phyloP scores from a whole-genome alignment of 345 rosid species.

The Melastoma malabathricum region DNA sequence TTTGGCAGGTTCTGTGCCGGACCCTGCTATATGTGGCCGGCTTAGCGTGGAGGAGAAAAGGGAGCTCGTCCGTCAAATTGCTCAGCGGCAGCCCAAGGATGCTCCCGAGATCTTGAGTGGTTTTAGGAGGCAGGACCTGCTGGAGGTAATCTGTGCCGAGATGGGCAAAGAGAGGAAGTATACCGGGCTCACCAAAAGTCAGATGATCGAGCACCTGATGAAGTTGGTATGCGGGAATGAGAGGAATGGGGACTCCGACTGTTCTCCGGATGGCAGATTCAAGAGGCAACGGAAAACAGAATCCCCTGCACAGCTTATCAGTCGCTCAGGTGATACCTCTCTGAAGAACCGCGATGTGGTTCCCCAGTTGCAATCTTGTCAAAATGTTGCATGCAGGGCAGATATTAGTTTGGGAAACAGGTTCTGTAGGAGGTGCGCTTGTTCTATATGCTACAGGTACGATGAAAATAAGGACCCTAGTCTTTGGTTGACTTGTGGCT shows the following conservation, averaged over 20 bases:
- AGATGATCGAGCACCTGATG: slow-evolving; percentile 64
- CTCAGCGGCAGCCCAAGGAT: slow-evolving; percentile 33
- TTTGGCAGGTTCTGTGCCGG: slow-evolving; percentile 35
- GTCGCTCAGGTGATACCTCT: background rate
- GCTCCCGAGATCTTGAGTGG: slow-evolving; percentile 58
- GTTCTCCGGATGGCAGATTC: slow-evolving; percentile 1
- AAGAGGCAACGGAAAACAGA: slow-evolving; percentile 34
- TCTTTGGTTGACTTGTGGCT: slow-evolving; percentile 65
- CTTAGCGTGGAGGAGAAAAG: slow-evolving; percentile 60
- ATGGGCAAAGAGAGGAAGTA: slow-evolving; percentile 75
- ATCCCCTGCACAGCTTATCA: slow-evolving; percentile 4
- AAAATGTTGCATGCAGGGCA: slow-evolving; percentile 59
- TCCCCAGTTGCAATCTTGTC: slow-evolving; percentile 27
- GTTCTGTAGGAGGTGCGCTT: slow-evolving; percentile 77
- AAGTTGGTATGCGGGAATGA: slow-evolving; percentile 42
- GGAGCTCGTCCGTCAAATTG: slow-evolving; percentile 47
- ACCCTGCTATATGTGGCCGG: slow-evolving; percentile 30
- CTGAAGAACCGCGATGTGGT: slow-evolving; percentile 16
- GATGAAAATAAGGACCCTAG: slow-evolving; percentile 88
- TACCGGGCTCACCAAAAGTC: slow-evolving; percentile 53
- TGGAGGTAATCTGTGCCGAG: slow-evolving; percentile 68
- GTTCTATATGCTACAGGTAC: slow-evolving; percentile 59
- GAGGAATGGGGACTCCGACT: background rate
- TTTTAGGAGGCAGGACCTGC: slow-evolving; percentile 67
- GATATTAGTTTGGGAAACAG: slow-evolving; percentile 19